Conservation (phyloP, 139 green algal genomes). For the Chlamydomonas schloesseri region DNA sequence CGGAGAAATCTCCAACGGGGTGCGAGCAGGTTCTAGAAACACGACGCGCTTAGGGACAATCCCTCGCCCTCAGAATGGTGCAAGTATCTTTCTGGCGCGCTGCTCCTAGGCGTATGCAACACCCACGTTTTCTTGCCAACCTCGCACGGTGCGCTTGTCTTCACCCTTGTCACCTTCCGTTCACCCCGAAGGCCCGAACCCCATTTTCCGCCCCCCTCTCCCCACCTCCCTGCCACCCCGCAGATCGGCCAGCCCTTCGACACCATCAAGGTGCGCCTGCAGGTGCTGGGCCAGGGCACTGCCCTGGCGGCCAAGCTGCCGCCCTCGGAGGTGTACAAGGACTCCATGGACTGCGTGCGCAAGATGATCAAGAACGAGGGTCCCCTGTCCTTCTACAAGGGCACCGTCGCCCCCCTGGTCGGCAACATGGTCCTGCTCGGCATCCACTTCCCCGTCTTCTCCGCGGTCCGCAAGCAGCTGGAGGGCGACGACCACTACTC, state of each 20-base stretch:
- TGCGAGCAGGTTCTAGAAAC: too few relatives aligned
- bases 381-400: conserved; percentile 54
- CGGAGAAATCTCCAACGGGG: too few relatives aligned
- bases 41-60: too few relatives aligned
- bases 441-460: conserved; percentile 63
- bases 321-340: conserved; percentile 51
- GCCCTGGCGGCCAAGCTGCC: conserved; percentile 49
- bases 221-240: too few relatives aligned
- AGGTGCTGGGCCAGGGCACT: conserved; percentile 59
- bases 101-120: too few relatives aligned
- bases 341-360: conserved; percentile 54
- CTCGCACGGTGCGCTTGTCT: too few relatives aligned
- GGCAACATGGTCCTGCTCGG: conserved; percentile 64
- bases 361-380: conserved; percentile 59
- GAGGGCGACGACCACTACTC: conserved; percentile 14
- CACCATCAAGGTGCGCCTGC: conserved; percentile 58
- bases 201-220: too few relatives aligned
- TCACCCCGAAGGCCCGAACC: too few relatives aligned
- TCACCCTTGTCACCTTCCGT: too few relatives aligned
- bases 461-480: conserved; percentile 34
- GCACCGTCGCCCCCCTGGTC: conserved; percentile 51
- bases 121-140: too few relatives aligned
- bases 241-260: conserved; percentile 61
- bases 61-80: too few relatives aligned
- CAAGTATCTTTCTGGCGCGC: too few relatives aligned